Base-by-base conservation (phyloP, 208 protist genomes). In the Leishmania lainsoni region DNA sequence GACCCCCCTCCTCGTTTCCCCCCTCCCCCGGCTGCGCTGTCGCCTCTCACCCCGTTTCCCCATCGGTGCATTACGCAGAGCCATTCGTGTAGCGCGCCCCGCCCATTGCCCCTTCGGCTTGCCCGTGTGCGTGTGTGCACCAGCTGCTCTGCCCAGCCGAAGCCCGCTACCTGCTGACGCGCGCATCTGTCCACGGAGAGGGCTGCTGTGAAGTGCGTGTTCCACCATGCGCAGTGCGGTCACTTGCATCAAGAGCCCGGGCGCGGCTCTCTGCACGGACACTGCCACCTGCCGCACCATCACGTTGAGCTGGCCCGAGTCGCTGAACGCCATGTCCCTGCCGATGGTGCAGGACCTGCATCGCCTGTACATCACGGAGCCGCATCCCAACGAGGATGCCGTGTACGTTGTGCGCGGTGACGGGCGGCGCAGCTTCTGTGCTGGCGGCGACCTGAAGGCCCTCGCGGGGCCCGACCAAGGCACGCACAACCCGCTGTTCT, bases 371-470 rank as follows among this genome's bases (percentile, higher is more conserved):
- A 48, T 90, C 45, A 76, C 79, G 3, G 78, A 68, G 32, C 84
- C 90, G 29, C 88, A 92, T 75, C 71, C 86, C 22, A 66, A 84
- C 65, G n/a, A 76, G n/a, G 73, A 85, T 14, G 87, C 82, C 17
- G 72, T 89, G 10, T 87, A 87, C 73, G 75, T 93, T n/a, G 26
- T 93, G 54, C 76, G 81, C 2, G 87, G 87, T 58, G 89, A 84
- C 26, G 87, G 87, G 32, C 69, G 76, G 49, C 89, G 89, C 58
- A 90, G 83, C 76, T 96, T 96, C 82, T 95, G 92, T 75, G 88
- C 92, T 17, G 93, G 93, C 32, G 93, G 92, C 32, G 93, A 96
- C 79, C 77, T 95, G 42, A 82, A 91, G 39, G 80, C 81, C 45
- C 79, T 96, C 78, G 84, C 75, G 8, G 75, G 72, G 3, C 63